Conservation (phyloP, 257 asterid species). For the Solanum tarijense region DNA sequence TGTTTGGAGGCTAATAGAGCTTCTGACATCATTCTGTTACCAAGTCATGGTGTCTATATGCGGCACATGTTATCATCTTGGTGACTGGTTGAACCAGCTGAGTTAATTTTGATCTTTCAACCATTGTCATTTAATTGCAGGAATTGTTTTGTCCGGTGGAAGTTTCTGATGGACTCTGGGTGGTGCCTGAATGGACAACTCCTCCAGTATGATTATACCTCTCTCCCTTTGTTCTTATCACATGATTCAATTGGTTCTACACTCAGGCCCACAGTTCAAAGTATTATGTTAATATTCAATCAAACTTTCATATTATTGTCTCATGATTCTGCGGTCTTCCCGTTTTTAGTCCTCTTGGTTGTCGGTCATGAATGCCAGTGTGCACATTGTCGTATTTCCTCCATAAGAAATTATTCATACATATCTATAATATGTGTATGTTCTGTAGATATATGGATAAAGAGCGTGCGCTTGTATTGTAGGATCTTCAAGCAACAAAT, state of each 20-base stretch:
- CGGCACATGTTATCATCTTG: not conserved
- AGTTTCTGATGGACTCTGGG: slow-evolving; percentile 74
- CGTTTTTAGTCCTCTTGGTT: not conserved
- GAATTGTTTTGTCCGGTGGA: slow-evolving; percentile 78
- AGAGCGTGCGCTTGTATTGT: slow-evolving; percentile 9
- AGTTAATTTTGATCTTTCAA: not conserved
- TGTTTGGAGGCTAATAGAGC: not conserved
- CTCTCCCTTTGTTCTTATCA: not conserved
- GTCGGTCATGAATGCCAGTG: not conserved
- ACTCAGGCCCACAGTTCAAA: not conserved
- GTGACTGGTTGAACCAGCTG: not conserved
- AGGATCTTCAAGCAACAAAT: slow-evolving; percentile 71
- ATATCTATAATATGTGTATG: not conserved
- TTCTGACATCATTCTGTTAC: not conserved
- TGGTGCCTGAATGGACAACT: slow-evolving; percentile 82
- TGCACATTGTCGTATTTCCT: not conserved
- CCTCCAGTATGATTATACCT: slow-evolving; percentile 61
- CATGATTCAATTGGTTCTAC: not conserved
- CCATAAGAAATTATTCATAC: not conserved
- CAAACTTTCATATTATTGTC: not conserved
- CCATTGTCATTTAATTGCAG: slow-evolving; percentile 24
- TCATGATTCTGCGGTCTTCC: not conserved
- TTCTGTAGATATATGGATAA: not conserved
- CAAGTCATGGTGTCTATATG: not conserved
- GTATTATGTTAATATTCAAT: not conserved